Conservation (phyloP, 345 rosid genomes). For the Populus euphratica region DNA sequence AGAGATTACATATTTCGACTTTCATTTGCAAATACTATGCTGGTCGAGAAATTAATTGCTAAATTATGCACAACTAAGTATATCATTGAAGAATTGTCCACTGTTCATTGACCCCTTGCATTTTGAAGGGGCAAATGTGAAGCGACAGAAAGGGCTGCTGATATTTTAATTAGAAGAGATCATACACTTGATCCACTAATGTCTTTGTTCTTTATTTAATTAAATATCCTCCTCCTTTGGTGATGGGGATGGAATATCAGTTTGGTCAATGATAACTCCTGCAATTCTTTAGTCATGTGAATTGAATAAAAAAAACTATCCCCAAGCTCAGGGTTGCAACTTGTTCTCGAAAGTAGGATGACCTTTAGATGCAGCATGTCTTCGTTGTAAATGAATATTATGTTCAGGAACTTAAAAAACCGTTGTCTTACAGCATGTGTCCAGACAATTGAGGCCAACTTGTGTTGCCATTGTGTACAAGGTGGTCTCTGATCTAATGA, state of each 20-base stretch:
- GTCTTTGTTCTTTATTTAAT: not conserved
- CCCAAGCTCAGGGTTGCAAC: slow-evolving; percentile 6
- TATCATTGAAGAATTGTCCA: not conserved
- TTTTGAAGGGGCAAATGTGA: slow-evolving; percentile 17
- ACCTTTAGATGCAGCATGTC: not conserved
- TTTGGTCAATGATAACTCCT: not conserved
- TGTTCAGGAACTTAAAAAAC: not conserved
- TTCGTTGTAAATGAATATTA: not conserved
- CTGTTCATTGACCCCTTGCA: slow-evolving; percentile 2
- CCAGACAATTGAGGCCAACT: not conserved
- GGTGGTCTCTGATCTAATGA: not conserved
- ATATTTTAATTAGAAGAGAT: not conserved
- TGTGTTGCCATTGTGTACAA: not conserved
- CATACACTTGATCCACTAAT: not conserved
- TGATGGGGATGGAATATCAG: slow-evolving; percentile 1
- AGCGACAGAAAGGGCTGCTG: slow-evolving; percentile 8
- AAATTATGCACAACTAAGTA: slow-evolving; percentile 1
- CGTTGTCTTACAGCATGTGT: not conserved
- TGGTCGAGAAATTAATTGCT: not conserved
- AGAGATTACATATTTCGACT: not conserved
- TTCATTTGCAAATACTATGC: not conserved
- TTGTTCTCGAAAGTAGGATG: not conserved
- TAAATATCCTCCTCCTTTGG: not conserved
- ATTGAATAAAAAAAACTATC: not conserved
- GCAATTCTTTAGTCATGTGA: not conserved